Evolutionary conservation across 2,329 filamentous ascomycete genomes (phyloP).

Genomic region (Colletotrichum karsti): DNA sequence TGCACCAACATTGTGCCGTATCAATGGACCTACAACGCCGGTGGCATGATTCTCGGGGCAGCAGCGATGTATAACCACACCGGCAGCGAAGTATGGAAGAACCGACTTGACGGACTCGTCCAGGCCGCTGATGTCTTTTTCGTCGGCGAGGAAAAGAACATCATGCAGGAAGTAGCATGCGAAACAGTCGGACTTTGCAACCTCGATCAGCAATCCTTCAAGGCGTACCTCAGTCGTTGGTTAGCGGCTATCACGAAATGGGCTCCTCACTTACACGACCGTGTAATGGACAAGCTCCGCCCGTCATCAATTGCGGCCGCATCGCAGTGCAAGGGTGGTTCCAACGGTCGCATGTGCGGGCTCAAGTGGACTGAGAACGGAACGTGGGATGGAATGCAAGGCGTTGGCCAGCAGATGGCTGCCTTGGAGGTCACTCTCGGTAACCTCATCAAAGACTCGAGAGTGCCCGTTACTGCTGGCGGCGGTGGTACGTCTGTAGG

Average conservation of each 20-base stretch:
- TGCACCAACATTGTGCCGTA: constrained; percentile 67
- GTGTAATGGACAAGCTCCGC: constrained; percentile 61
- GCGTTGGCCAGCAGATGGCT: constrained; percentile 77
- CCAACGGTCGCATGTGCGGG: constrained; percentile 66
- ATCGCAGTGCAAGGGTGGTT: constrained; percentile 64
- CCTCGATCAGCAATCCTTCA: constrained; percentile 70
- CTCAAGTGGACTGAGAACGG: constrained; percentile 64
- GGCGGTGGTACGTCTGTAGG: constrained; percentile 67
- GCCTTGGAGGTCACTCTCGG: constrained; percentile 72
- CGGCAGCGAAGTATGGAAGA: constrained; percentile 61
- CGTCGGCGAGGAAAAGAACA: constrained; percentile 54
- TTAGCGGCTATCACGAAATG: constrained; percentile 69
- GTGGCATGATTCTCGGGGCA: constrained; percentile 70
- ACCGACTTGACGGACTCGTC: constrained; percentile 65
- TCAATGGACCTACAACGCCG: constrained; percentile 77
- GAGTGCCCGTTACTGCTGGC: constrained; percentile 51
- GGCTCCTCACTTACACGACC: constrained; percentile 65
- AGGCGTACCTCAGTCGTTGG: constrained; percentile 70
- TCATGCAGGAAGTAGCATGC: constrained; percentile 74
- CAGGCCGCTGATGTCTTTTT: constrained; percentile 64
- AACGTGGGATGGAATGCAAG: constrained; percentile 65
- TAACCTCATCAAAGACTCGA: constrained; percentile 58
- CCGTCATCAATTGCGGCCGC: constrained; percentile 66
- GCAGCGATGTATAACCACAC: constrained; percentile 76
- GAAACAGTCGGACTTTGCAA: constrained; percentile 70